Evolutionary conservation across 2,329 filamentous ascomycete species (phyloP).

Genomic region (Lachnellula arida): DNA sequence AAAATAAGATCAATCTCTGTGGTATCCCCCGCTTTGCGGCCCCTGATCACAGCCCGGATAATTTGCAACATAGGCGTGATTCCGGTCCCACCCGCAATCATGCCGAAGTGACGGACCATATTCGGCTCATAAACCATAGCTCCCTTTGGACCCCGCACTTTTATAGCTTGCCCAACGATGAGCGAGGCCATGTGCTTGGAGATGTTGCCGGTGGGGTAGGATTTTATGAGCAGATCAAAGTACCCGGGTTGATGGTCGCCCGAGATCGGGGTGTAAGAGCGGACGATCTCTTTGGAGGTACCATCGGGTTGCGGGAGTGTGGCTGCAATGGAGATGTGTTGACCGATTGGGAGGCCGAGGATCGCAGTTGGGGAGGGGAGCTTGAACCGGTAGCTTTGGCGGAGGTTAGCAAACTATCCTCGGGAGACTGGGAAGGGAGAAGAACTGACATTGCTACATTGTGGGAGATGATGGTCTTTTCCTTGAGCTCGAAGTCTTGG

Average conservation of each 20-base stretch:
- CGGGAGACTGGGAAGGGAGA: slow-evolving; percentile 1
- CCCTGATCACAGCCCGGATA: slow-evolving; percentile 82
- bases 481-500: slow-evolving; percentile 87
- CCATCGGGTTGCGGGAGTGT: slow-evolving; percentile 62
- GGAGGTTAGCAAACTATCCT: slow-evolving; percentile 12
- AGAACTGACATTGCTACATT: slow-evolving; percentile 83
- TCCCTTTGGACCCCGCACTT: slow-evolving; percentile 90
- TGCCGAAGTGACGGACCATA: slow-evolving; percentile 93
- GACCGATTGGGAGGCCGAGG: slow-evolving; percentile 93
- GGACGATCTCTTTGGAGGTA: slow-evolving; percentile 74
- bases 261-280: slow-evolving; percentile 89
- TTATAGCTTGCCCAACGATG: slow-evolving; percentile 79
- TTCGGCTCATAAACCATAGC: slow-evolving; percentile 97
- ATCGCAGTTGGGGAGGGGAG: slow-evolving; percentile 74
- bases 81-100: slow-evolving; percentile 96
- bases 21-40: slow-evolving; percentile 70
- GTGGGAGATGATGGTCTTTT: slow-evolving; percentile 95
- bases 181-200: slow-evolving; percentile 85
- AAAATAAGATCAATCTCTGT: slow-evolving; percentile 95
- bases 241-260: slow-evolving; percentile 84
- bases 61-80: slow-evolving; percentile 99
- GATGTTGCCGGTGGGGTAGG: slow-evolving; percentile 96
- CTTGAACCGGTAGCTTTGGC: slow-evolving; percentile 79
- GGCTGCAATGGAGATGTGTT: slow-evolving; percentile 95
- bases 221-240: slow-evolving; percentile 97